Evolutionary conservation across 208 protist species (phyloP).

Genomic region (Leishmania tropica): DNA sequence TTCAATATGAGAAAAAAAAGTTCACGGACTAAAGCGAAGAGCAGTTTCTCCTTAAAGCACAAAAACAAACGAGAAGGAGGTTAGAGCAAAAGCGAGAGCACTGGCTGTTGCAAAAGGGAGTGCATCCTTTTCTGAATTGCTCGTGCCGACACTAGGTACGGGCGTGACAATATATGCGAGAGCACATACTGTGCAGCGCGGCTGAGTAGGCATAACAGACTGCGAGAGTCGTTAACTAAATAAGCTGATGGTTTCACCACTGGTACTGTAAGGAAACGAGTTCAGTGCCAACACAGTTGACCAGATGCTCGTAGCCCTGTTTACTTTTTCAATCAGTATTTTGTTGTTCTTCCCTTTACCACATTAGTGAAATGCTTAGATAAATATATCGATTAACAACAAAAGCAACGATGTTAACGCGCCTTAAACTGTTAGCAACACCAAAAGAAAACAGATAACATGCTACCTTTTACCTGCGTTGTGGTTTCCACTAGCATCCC

Average conservation of each 20-base stretch:
- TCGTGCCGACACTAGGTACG: neutral
- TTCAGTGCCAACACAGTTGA: neutral
- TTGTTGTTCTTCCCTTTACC: neutral
- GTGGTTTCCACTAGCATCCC: neutral
- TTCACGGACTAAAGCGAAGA: conserved; percentile 1
- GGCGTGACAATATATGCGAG: neutral
- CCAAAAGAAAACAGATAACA: neutral
- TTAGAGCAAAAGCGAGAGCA: neutral
- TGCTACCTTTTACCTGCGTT: neutral
- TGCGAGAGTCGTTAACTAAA: neutral
- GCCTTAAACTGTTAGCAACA: conserved; percentile 1
- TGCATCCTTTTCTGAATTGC: neutral
- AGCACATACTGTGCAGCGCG: neutral
- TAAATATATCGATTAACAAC: neutral
- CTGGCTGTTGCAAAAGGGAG: neutral
- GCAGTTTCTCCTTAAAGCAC: conserved; percentile 13
- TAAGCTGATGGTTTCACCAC: neutral
- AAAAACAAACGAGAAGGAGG: conserved; percentile 7
- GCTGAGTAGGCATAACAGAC: neutral
- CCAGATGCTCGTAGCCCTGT: neutral
- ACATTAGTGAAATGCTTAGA: conserved; percentile 1
- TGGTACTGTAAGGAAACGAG: neutral
- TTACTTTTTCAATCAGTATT: neutral
- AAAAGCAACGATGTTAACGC: conserved; percentile 8
- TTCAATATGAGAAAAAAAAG: neutral